These are phyloP conservation scores for Aspergillus jensenii DNA, from an alignment of 2,329 filamentous ascomycete species.

Conservation along the genomic window DNA sequence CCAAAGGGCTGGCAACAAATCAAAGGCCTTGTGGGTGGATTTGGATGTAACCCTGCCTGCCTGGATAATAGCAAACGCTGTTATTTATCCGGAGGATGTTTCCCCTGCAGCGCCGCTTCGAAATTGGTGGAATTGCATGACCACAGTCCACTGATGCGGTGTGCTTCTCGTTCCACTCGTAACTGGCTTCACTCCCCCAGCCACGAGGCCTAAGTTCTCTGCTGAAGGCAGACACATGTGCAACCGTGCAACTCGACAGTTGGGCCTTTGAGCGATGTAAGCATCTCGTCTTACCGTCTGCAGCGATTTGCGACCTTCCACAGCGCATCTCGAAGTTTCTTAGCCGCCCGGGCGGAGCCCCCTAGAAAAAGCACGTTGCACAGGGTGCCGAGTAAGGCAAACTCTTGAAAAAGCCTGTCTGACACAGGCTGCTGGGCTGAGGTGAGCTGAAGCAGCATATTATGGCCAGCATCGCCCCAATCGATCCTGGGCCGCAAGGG, in stretches of 20 bases:
- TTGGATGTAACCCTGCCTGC: slow-evolving; percentile 19
- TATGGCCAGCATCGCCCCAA: neutral
- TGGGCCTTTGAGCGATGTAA: neutral
- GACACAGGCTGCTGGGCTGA: neutral
- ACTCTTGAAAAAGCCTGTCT: neutral
- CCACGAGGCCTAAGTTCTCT: neutral
- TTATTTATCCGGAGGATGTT: slow-evolving; percentile 15
- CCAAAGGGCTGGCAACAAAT: slow-evolving; percentile 27
- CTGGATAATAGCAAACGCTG: slow-evolving; percentile 9
- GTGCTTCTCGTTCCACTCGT: neutral
- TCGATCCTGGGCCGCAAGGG: neutral
- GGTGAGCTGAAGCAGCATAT: slow-evolving; percentile 2
- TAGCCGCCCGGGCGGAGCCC: neutral
- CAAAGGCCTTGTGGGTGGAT: slow-evolving; percentile 6
- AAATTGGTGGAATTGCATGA: slow-evolving; percentile 8
- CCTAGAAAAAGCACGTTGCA: slow-evolving; percentile 3
- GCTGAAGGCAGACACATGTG: neutral
- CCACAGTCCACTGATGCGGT: neutral
- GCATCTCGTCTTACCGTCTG: slow-evolving; percentile 1
- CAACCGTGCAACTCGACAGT: slow-evolving; percentile 1
- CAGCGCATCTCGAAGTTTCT: slow-evolving; percentile 10
- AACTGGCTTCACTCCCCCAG: neutral
- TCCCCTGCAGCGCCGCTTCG: slow-evolving; percentile 3
- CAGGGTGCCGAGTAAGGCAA: slow-evolving; percentile 4
- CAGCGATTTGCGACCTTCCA: slow-evolving; percentile 3